Evolutionary conservation across 1,284 basidiomycete species (phyloP).

Genomic region (Ganoderma sinense): DNA sequence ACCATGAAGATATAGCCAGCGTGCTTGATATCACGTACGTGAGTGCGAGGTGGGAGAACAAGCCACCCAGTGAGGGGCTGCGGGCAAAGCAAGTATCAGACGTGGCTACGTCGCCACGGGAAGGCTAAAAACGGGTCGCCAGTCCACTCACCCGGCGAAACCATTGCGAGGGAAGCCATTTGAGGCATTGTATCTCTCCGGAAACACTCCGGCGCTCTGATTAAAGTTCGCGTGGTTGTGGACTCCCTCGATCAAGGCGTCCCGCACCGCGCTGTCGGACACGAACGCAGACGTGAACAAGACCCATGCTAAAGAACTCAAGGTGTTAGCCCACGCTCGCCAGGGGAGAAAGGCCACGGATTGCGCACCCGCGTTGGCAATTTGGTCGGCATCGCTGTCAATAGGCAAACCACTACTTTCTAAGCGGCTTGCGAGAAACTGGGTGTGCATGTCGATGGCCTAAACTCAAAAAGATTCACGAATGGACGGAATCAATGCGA

Average conservation of each 20-base stretch:
- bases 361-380: conserved; percentile 23
- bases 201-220: conserved; percentile 28
- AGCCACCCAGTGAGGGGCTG: conserved; percentile 31
- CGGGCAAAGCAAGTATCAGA: background rate
- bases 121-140: background rate
- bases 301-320: conserved; percentile 32
- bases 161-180: conserved; percentile 18
- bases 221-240: conserved; percentile 34
- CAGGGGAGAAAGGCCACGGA: background rate
- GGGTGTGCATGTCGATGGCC: conserved; percentile 17
- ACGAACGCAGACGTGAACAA: conserved; percentile 36
- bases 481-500: background rate
- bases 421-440: conserved; percentile 14
- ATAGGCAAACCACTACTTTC: conserved; percentile 17
- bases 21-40: conserved; percentile 22
- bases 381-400: conserved; percentile 18
- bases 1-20: background rate
- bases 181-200: conserved; percentile 27
- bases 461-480: background rate
- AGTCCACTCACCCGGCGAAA: conserved; percentile 27
- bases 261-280: conserved; percentile 27
- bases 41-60: conserved; percentile 34
- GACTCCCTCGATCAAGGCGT: conserved; percentile 30
- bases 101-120: background rate
- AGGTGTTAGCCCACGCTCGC: background rate